Conservation (phyloP, 106 monocot species). For the Ottelia alismoides region DNA sequence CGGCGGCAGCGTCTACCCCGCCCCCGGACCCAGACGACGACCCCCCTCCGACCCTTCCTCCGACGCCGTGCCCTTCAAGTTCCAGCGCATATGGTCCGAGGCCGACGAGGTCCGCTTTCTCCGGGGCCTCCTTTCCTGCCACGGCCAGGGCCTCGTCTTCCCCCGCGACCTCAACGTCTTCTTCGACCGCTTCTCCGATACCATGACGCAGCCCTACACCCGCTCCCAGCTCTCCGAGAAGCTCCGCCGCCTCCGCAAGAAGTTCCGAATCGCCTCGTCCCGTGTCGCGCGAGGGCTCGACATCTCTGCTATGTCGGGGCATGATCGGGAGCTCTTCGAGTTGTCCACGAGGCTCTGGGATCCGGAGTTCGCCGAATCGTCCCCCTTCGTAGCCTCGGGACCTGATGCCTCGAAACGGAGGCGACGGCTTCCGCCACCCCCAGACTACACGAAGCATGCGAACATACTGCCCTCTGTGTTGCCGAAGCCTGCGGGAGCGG, state of each 20-base stretch:
- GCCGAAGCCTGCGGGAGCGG: too few relatives aligned
- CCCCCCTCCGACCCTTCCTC: not conserved
- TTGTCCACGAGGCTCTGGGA: conserved; percentile 15
- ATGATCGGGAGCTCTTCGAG: conserved; percentile 18
- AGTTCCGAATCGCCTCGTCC: conserved; percentile 40
- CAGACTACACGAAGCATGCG: too few relatives aligned
- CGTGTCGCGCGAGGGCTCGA: conserved; percentile 52
- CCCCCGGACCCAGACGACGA: not conserved
- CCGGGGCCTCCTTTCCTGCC: conserved; percentile 59
- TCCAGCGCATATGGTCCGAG: conserved; percentile 88
- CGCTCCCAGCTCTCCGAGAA: conserved; percentile 89
- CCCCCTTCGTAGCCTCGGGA: conserved; percentile 9
- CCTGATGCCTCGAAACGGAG: conserved; percentile 10
- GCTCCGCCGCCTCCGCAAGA: conserved; percentile 69
- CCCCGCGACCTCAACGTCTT: conserved; percentile 75
- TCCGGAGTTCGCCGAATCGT: conserved; percentile 7
- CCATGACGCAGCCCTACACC: conserved; percentile 74
- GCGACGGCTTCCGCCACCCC: conserved; percentile 5
- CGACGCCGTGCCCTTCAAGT: conserved; percentile 40
- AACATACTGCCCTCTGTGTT: too few relatives aligned
- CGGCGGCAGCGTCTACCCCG: conserved; percentile 8
- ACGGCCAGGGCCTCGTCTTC: conserved; percentile 49
- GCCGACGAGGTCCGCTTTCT: conserved; percentile 84
- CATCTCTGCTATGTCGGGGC: conserved; percentile 1
- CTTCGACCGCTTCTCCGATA: conserved; percentile 71